Conservation (phyloP, 441 rosid genomes). For the Gossypium trilobum region DNA sequence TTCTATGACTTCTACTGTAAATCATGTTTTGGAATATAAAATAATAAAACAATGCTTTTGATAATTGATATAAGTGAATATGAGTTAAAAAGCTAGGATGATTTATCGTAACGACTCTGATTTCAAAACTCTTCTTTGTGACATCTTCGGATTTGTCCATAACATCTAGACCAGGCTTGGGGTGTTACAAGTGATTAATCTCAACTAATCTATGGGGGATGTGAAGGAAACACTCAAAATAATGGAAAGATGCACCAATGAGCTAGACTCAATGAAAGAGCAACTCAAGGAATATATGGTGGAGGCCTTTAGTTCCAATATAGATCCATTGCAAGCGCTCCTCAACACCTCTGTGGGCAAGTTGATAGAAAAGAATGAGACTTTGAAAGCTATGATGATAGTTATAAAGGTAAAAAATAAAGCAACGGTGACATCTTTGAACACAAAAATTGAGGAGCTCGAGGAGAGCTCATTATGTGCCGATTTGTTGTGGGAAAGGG, state of each 20-base stretch:
- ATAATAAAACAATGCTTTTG: too few relatives aligned
- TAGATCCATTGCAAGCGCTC: not conserved
- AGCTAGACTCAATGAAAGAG: not conserved
- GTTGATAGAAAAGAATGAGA: not conserved
- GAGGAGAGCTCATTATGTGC: not conserved
- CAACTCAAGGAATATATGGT: not conserved
- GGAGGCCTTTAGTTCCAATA: not conserved
- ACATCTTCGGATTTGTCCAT: too few relatives aligned
- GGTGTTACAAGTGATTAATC: too few relatives aligned
- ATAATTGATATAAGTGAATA: too few relatives aligned
- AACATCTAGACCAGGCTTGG: too few relatives aligned
- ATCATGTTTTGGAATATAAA: too few relatives aligned
- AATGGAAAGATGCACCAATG: not conserved
- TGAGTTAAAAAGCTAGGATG: too few relatives aligned
- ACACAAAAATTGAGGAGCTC: not conserved
- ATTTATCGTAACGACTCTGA: too few relatives aligned
- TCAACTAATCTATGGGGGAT: not conserved
- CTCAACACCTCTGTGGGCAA: not conserved
- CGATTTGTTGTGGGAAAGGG: too few relatives aligned
- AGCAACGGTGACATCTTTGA: not conserved
- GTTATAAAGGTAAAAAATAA: not conserved
- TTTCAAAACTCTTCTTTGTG: too few relatives aligned
- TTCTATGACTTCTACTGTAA: too few relatives aligned
- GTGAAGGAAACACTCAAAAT: too few relatives aligned
- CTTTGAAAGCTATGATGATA: not conserved